These are phyloP conservation scores for Onygenales sp. DNA, from an alignment of 2,329 filamentous ascomycete genomes.

Conservation along the genomic window DNA sequence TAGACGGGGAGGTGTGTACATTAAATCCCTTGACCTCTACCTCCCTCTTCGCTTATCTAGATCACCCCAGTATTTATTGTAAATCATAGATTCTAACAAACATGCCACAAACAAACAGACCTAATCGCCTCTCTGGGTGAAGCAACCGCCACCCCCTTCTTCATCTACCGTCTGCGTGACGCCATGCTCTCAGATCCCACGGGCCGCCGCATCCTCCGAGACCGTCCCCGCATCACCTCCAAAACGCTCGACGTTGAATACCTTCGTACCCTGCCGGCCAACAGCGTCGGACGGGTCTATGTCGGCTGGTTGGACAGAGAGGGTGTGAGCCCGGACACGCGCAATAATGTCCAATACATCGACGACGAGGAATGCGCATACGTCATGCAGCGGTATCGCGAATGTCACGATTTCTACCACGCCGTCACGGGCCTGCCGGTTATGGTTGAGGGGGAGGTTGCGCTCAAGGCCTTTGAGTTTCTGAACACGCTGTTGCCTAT, in stretches of 20 bases:
- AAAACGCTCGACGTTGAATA: conserved; percentile 55
- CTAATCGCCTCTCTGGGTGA: conserved; percentile 92
- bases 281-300: conserved; percentile 73
- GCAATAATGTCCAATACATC: conserved; percentile 74
- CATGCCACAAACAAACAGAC: conserved; percentile 43
- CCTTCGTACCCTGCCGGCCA: conserved; percentile 62
- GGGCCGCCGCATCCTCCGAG: conserved; percentile 81
- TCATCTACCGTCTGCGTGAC: conserved; percentile 82
- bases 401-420: conserved; percentile 97
- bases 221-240: conserved; percentile 80
- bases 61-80: background rate
- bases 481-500: conserved; percentile 89
- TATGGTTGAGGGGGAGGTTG: conserved; percentile 90
- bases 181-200: conserved; percentile 80
- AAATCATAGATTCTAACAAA: background rate
- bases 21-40: background rate
- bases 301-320: conserved; percentile 88
- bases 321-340: conserved; percentile 84
- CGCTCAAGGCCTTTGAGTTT: conserved; percentile 97
- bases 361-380: conserved; percentile 95
- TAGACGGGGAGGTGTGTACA: conserved; percentile 58
- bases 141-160: conserved; percentile 87
- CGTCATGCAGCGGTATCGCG: conserved; percentile 95
- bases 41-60: background rate
- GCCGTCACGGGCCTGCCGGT: conserved; percentile 84